Evolutionary conservation across 75 land plant species (phyloP), one percentile per base, ranked within the genome.

Genomic region (Gnetum montanum): DNA sequence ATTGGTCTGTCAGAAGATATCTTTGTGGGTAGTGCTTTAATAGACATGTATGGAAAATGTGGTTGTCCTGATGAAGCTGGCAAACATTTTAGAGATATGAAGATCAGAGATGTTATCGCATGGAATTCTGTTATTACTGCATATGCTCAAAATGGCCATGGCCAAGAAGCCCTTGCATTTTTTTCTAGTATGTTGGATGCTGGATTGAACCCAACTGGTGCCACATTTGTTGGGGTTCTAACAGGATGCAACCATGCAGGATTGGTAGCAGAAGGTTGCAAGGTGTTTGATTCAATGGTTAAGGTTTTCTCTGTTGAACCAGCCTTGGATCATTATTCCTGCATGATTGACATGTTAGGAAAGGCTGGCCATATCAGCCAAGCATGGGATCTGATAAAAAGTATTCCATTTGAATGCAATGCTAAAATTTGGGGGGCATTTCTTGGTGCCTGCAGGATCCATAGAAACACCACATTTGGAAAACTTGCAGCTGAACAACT

Each of bases 21-120:
- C 10, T 57, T 43, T 30, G 76, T 62, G 15, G 44, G 66, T 6
- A 73, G 60, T 58, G 35, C 70, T 36, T 46, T 73, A 13, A 20
- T 67, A 7, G 66, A 62, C 41, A 62, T 74, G 68, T 74, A 74
- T 59, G 67, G 55, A 10, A 74, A 69, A 41, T 69, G 77, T 46
- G 77, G 77, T 2, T 34, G 36, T 22, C 10, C 54, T 19, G 30
- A 20, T 12, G 53, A 59, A 12, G 63, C 73, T 18, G 23, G 53
- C 1, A 37, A 54, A 24, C 18, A 53, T 8, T 74, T 74, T 44
- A 43, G 53, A 13, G 24, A 36, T 15, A 63, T 69, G 56, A 13
- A 38, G 18, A 15, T 26, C 28, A 40, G 67, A 8, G 62, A 67
- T 46, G 51, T 66, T 3, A 58, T 69, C 8, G 30, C 69, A 1